Percentiles rank a stretch among this genome's conserved stretches.
Conservation (phyloP, 176 grass and related monocot species). For the Aegilops umbellulata region DNA sequence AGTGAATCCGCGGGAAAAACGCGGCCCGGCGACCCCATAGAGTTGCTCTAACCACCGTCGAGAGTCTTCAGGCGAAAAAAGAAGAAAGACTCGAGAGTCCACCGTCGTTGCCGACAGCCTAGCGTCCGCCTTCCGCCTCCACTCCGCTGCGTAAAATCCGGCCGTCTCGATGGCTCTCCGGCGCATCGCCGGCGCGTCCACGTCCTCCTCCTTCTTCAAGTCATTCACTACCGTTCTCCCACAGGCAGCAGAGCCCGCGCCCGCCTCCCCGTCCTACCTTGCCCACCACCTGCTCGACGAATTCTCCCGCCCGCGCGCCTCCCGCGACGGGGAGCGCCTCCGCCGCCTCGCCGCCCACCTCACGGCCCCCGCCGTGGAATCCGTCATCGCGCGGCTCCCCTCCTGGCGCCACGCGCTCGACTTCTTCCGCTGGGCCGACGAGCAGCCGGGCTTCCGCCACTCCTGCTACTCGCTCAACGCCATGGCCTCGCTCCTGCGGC, state of each 20-base stretch:
- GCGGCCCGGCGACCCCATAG: no score
- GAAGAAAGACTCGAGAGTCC: not conserved
- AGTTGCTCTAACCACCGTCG: no score
- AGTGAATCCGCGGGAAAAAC: no score
- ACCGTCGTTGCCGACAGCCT: not conserved
- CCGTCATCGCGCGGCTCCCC: constrained; percentile 47
- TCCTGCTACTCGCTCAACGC: constrained; percentile 86
- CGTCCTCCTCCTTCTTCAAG: not conserved
- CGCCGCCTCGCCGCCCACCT: constrained; percentile 39
- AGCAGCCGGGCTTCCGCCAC: constrained; percentile 67
- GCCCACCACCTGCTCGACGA: constrained; percentile 71
- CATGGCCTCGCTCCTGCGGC: constrained; percentile 63
- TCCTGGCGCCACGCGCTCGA: constrained; percentile 67
- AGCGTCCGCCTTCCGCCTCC: not conserved
- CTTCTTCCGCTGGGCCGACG: constrained; percentile 72
- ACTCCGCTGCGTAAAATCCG: not conserved
- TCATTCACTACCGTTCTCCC: not conserved
- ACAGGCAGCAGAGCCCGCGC: not conserved
- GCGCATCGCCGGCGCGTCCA: not conserved
- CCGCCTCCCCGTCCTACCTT: constrained; percentile 16
- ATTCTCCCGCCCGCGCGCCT: constrained; percentile 59
- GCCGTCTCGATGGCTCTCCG: constrained; percentile 19
- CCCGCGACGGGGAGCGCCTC: constrained; percentile 44
- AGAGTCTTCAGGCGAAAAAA: no score
- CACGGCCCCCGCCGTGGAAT: constrained; percentile 31